Evolutionary conservation across 2,329 filamentous ascomycete species (phyloP), one percentile per base, ranked within the genome.

Genomic region (Apiospora koreana): DNA sequence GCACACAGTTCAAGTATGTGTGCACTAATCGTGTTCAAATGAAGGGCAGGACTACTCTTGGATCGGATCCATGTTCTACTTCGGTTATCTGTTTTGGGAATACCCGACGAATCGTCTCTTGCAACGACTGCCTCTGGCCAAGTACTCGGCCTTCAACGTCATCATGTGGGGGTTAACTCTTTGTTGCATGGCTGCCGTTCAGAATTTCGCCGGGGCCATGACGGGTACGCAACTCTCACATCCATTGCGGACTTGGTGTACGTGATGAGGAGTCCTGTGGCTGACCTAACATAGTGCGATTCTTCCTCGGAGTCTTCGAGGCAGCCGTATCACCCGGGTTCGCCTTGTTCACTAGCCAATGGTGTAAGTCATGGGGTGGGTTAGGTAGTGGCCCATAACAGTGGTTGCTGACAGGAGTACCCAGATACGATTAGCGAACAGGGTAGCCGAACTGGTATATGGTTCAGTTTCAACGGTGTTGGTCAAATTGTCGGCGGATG

Each of bases 91-190:
- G 21, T 87, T 85, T 2, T 91, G 86, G 86, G 90, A 92, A 77
- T 92, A 90, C 77, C 90, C 90, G 0, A 92, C 90, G 1, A 91
- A 86, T 75, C 85, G 88, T 16, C 83, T 93, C 38, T 83, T 93
- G 16, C 91, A 92, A 78, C 82, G 86, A 1, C 79, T 92, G 1
- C 91, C 91, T 0, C 79, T 92, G 8, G 91, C 88, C 0, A 92
- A 92, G 76, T 92, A 91, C 78, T 90, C 87, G 1, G 88, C 88
- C 0, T 84, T 86, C 72, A 91, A 89, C 75, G 87, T 92, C 70
- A 84, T 92, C 71, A 83, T 89, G 74, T 92, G 90, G 90, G 90
- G 90, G 1, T 70, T 79, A 6, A 75, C 74, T 6, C 74, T 79
- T 14, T 76, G 76, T 69, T 74, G 75, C 62, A 68, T 75, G 65